These are phyloP conservation scores for Pichia sp. DNA, from an alignment of 1,139 yeast genomes.

Conservation along the genomic window DNA sequence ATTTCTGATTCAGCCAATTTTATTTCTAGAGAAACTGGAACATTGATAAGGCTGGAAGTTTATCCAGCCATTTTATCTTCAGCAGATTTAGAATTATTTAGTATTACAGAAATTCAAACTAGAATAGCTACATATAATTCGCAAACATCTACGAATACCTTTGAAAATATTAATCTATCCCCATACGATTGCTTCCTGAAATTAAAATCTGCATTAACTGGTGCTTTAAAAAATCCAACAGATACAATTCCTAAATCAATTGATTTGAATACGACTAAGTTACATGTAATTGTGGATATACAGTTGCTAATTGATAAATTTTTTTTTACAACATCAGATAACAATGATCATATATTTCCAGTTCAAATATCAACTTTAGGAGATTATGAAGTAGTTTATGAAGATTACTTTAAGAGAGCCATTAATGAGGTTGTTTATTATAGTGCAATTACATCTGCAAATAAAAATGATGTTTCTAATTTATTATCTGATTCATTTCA, in stretches of 20 bases:
- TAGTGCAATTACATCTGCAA: constrained; percentile 5
- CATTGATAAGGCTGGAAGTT: constrained; percentile 38
- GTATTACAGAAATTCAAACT: constrained; percentile 33
- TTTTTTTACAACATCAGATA: constrained; percentile 35
- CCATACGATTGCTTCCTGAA: constrained; percentile 44
- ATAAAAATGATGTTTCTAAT: constrained; percentile 1
- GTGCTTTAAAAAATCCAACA: constrained; percentile 46
- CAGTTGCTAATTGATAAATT: constrained; percentile 43
- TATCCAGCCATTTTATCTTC: constrained; percentile 34
- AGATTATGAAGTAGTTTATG: constrained; percentile 18
- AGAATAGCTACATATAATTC: constrained; percentile 33
- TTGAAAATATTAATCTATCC: constrained; percentile 42
- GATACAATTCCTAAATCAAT: constrained; percentile 48
- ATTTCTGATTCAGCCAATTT: constrained; percentile 39
- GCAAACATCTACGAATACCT: constrained; percentile 45
- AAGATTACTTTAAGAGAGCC: constrained; percentile 40
- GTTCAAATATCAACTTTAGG: constrained; percentile 46
- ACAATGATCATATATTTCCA: constrained; percentile 33
- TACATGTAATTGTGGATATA: constrained; percentile 53
- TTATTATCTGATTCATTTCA: constrained; percentile 17
- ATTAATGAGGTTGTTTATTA: constrained; percentile 38
- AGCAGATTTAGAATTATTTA: constrained; percentile 35
- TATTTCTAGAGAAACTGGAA: constrained; percentile 37
- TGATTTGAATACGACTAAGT: constrained; percentile 38
- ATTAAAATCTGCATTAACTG: constrained; percentile 52